These are phyloP conservation scores for Holtermanniella nyarrowii DNA, from an alignment of 768 basidiomycete species.

Conservation along the genomic window DNA sequence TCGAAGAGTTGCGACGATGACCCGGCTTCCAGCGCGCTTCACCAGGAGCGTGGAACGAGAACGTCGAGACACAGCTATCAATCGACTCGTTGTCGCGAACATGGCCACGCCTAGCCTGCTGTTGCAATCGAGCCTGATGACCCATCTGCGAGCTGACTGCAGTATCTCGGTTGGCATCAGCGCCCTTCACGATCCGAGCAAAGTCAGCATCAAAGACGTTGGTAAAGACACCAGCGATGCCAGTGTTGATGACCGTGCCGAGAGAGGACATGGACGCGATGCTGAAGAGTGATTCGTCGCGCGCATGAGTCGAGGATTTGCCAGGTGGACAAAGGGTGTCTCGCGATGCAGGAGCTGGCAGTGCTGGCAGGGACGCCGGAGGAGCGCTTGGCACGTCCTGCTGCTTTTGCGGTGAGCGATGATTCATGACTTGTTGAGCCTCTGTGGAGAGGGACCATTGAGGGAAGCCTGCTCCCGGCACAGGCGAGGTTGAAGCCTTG, in stretches of 20 bases:
- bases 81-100: constrained; percentile 6
- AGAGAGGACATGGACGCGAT: constrained; percentile 37
- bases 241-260: constrained; percentile 32
- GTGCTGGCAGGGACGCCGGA: neutral
- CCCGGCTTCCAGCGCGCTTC: neutral
- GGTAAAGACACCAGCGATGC: constrained; percentile 30
- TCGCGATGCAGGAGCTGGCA: neutral
- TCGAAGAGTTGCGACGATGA: constrained; percentile 27
- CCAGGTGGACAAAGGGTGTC: neutral
- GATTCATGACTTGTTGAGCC: constrained; percentile 1
- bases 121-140: neutral
- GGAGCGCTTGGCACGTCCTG: too few relatives aligned
- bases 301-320: constrained; percentile 7
- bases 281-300: constrained; percentile 32
- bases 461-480: neutral
- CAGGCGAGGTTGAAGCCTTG: neutral
- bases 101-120: neutral
- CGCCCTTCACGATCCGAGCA: constrained; percentile 5
- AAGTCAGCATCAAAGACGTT: constrained; percentile 38
- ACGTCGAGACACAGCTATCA: constrained; percentile 1
- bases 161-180: constrained; percentile 1
- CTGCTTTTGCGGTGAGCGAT: neutral
- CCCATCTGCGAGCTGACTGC: constrained; percentile 2
- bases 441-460: constrained; percentile 18
- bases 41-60: neutral